Evolutionary conservation across 2,329 filamentous ascomycete species (phyloP).

Genomic region (Fusarium setosum): DNA sequence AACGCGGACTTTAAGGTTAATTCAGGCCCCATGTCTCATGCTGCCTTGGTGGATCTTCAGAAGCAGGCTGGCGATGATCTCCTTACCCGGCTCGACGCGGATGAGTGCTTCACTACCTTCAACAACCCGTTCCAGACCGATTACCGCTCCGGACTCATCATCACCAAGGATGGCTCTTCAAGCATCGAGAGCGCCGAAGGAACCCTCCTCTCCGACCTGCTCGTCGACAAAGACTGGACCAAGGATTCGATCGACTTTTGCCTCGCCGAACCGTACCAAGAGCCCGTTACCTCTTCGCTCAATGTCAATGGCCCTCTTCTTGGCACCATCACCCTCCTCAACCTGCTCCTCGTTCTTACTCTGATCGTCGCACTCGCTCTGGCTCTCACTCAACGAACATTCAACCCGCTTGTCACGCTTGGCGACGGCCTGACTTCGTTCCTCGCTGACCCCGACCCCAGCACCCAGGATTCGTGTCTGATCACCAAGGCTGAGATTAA

Average conservation of each 20-base stretch:
- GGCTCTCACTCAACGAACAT: conserved; percentile 47
- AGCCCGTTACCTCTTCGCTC: conserved; percentile 40
- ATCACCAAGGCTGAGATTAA: conserved; percentile 59
- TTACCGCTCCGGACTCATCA: conserved; percentile 20
- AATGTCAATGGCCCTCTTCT: conserved; percentile 55
- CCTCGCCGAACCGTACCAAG: conserved; percentile 21
- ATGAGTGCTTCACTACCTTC: conserved; percentile 23
- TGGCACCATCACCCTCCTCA: conserved; percentile 50
- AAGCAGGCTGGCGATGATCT: conserved; percentile 15
- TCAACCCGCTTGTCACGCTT: conserved; percentile 60
- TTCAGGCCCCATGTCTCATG: background rate
- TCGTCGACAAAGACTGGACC: conserved; percentile 10
- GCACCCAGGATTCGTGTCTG: conserved; percentile 57
- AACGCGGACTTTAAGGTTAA: background rate
- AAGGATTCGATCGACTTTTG: conserved; percentile 23
- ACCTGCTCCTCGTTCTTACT: conserved; percentile 55
- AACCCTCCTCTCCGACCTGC: background rate
- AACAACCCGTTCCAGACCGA: conserved; percentile 23
- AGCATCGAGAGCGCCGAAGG: conserved; percentile 36
- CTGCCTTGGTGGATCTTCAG: background rate
- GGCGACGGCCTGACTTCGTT: conserved; percentile 65
- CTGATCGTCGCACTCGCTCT: conserved; percentile 55
- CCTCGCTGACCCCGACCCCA: conserved; percentile 56
- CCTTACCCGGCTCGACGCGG: conserved; percentile 11
- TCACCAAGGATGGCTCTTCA: conserved; percentile 27